phyloP scores from a whole-genome alignment of 192 early-diverging fungal species.

The Phlyctochytrium planicorne region DNA sequence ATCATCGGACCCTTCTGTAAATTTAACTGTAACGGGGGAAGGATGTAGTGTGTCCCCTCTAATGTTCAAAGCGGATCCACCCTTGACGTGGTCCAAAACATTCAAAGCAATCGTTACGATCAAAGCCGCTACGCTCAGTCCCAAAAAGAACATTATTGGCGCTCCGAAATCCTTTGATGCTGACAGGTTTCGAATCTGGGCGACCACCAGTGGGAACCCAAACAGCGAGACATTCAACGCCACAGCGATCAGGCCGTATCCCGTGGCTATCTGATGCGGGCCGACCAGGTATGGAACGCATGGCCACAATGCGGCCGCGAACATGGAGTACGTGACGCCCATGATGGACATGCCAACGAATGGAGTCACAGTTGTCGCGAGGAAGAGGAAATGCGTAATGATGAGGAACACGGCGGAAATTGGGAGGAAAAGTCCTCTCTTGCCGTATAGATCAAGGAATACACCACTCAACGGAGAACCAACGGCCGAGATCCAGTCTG shows the following conservation, averaged over 20 bases:
- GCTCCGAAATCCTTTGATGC: conserved; percentile 14
- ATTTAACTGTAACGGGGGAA: neutral
- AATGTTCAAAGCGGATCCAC: conserved; percentile 18
- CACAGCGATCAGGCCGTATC: conserved; percentile 61
- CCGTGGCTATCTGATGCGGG: conserved; percentile 63
- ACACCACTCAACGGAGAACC: conserved; percentile 59
- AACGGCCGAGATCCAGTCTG: conserved; percentile 58
- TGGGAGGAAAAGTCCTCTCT: conserved; percentile 45
- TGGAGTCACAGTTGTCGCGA: conserved; percentile 47
- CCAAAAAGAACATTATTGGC: conserved; percentile 32
- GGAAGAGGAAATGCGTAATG: conserved; percentile 45
- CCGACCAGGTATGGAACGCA: conserved; percentile 64
- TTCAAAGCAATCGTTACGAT: conserved; percentile 14
- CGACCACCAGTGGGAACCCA: conserved; percentile 60
- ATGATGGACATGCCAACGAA: conserved; percentile 48
- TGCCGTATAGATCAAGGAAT: conserved; percentile 53
- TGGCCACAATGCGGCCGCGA: conserved; percentile 63
- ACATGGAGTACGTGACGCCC: conserved; percentile 57
- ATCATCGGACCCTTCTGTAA: neutral
- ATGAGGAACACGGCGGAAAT: conserved; percentile 48
- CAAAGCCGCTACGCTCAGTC: conserved; percentile 19
- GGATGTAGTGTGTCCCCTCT: neutral
- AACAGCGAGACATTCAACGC: conserved; percentile 61
- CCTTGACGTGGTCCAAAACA: conserved; percentile 19
- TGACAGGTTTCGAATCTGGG: conserved; percentile 40